Evolutionary conservation across 257 asterid species (phyloP), one percentile per base, ranked within the genome.

Genomic region (Nicotiana attenuata): DNA sequence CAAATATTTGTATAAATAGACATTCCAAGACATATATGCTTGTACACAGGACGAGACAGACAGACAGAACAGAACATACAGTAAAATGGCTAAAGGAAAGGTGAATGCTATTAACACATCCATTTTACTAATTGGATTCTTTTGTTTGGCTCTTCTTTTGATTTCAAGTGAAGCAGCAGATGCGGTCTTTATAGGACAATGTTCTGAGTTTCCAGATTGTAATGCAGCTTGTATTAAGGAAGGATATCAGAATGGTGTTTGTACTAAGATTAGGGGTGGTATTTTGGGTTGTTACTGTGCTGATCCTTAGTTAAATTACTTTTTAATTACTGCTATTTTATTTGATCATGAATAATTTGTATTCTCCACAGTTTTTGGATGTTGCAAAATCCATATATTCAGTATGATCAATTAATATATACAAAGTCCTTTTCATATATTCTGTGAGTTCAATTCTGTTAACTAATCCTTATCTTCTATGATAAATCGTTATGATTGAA

Each of bases 151-250:
- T 24, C 17, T 75, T 75, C 4, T 26, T 75, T 5, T 75, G 60
- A 50, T 15, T 5, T 24, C 45, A 75, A 75, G 63, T 75, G 45
- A 50, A 75, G 80, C 63, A 50, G 80, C 16, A 14, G 63, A 75
- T 50, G 80, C 8, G 5, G 24, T 66, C 20, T 38, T 81, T 66
- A 24, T 65, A 53, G 83, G 83, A 73, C 67, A 67, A 20, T 81
- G 83, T 29, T 20, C 76, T 7, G 26, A 66, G 2, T 81, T 81
- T 33, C 79, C 67, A 65, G 68, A 81, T 41, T 81, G 83, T 28
- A 66, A 81, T 31, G 83, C 28, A 20, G 22, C 68, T 50, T 81
- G 83, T 33, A 15, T 81, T 4, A 59, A 26, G 0, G 17, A 13
- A 24, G 83, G 83, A 53, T 81, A 6, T 53, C 20, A 53, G 26